phyloP scores from a whole-genome alignment of 73 alveolate genomes.

The Paramecium sonneborni region DNA sequence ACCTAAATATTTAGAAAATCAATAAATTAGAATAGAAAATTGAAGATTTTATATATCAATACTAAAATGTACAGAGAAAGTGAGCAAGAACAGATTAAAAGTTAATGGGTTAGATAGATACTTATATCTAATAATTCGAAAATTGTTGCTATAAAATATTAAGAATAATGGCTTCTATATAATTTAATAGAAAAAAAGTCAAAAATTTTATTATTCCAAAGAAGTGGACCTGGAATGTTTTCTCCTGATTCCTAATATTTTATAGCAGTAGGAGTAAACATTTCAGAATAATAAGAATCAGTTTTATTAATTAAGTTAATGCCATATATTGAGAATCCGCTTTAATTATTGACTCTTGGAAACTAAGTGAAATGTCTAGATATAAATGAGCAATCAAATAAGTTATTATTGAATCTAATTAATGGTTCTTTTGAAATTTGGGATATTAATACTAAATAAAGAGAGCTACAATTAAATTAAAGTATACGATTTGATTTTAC shows the following conservation, averaged over 20 bases:
- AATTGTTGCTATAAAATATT: not conserved
- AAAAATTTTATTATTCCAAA: not conserved
- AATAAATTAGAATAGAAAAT: not conserved
- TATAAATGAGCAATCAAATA: not conserved
- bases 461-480: not conserved
- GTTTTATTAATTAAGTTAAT: not conserved
- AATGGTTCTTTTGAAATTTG: not conserved
- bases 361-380: not conserved
- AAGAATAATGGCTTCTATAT: constrained; percentile 25
- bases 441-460: not conserved
- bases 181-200: not conserved
- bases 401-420: not conserved
- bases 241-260: not conserved
- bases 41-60: not conserved
- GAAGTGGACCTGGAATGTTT: constrained; percentile 24
- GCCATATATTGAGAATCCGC: not conserved
- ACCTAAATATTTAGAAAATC: not conserved
- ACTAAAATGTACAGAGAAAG: not conserved
- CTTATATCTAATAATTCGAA: not conserved
- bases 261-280: not conserved
- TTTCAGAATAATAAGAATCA: not conserved
- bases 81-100: constrained; percentile 1
- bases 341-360: not conserved
- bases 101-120: not conserved
- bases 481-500: not conserved